A percentile compares a stretch with the other conserved stretches of the same genome.
Conservation (phyloP, 805 yeast genomes). For the Metschnikowia santaceciliae region DNA sequence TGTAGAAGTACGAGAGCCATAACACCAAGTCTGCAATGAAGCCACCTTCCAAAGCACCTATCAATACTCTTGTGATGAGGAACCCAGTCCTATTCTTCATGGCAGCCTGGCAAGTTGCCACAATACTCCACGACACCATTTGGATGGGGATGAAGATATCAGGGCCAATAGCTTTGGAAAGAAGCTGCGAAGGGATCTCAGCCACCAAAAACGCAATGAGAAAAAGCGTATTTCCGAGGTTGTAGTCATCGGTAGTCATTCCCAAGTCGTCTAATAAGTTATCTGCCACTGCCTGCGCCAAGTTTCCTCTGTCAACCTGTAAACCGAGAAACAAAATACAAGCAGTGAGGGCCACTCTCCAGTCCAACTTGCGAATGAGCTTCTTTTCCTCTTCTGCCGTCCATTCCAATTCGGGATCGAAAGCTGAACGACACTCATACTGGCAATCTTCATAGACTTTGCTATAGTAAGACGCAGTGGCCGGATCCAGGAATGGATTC, state of each 20-base stretch:
- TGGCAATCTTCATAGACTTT: constrained; percentile 43
- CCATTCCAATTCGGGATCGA: constrained; percentile 60
- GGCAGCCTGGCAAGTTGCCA: constrained; percentile 50
- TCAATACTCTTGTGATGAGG: constrained; percentile 44
- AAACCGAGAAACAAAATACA: constrained; percentile 56
- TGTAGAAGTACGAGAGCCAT: constrained; percentile 67
- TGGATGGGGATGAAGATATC: constrained; percentile 62
- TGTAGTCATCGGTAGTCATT: constrained; percentile 55
- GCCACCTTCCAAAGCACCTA: constrained; percentile 65
- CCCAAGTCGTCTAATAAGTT: constrained; percentile 48
- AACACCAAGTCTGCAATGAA: constrained; percentile 48
- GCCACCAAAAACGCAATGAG: constrained; percentile 49
- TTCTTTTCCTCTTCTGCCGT: constrained; percentile 46
- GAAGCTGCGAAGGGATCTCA: constrained; percentile 63
- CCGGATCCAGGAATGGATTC: constrained; percentile 39
- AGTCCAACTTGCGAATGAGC: constrained; percentile 50
- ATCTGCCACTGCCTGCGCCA: constrained; percentile 57
- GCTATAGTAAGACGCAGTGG: constrained; percentile 43
- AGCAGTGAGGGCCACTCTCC: constrained; percentile 54
- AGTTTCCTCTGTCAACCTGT: constrained; percentile 56
- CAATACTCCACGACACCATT: constrained; percentile 52
- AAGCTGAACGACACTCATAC: constrained; percentile 52
- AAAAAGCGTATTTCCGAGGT: constrained; percentile 55
- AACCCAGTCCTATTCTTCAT: constrained; percentile 42
- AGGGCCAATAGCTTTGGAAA: constrained; percentile 61